A percentile compares a stretch with the other conserved stretches of the same genome.
phyloP scores from a whole-genome alignment of 148 eudicot species.

The Vaccinium macrocarpon region DNA sequence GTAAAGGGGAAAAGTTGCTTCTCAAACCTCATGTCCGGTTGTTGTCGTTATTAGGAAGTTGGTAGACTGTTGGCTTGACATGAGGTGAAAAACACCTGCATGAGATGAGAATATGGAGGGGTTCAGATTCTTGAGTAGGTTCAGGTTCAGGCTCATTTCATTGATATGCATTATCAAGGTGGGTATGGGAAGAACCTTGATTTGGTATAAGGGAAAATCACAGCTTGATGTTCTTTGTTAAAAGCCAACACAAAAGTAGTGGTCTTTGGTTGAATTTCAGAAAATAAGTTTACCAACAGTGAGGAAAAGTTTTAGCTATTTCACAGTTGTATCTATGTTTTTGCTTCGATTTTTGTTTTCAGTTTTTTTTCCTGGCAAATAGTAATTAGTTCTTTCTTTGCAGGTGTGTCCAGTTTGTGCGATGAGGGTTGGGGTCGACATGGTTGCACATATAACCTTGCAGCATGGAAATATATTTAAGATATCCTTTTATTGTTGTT shows the following conservation, averaged over 20 bases:
- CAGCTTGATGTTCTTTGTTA: not conserved
- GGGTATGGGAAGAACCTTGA: not conserved
- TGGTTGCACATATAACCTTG: constrained; percentile 94
- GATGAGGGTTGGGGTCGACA: constrained; percentile 82
- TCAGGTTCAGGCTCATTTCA: not conserved
- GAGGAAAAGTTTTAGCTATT: not conserved
- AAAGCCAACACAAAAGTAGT: not conserved
- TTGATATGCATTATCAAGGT: not conserved
- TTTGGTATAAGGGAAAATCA: not conserved
- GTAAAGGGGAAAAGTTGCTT: not conserved
- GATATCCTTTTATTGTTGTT: constrained; percentile 70
- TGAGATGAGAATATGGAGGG: not conserved
- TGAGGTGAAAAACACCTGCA: not conserved
- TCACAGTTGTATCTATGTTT: not conserved
- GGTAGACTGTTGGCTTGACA: not conserved
- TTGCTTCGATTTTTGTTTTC: not conserved
- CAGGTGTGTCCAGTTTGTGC: constrained; percentile 98
- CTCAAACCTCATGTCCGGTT: not conserved
- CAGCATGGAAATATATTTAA: constrained; percentile 88
- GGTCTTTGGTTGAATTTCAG: not conserved
- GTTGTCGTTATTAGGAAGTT: not conserved
- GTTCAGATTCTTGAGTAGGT: not conserved
- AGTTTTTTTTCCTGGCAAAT: not conserved
- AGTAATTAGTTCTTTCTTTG: constrained; percentile 23
- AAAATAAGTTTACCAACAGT: not conserved